Evolutionary conservation across 1,284 basidiomycete species (phyloP), one percentile per base, ranked within the genome.

Genomic region (Cryptococcus sp.): DNA sequence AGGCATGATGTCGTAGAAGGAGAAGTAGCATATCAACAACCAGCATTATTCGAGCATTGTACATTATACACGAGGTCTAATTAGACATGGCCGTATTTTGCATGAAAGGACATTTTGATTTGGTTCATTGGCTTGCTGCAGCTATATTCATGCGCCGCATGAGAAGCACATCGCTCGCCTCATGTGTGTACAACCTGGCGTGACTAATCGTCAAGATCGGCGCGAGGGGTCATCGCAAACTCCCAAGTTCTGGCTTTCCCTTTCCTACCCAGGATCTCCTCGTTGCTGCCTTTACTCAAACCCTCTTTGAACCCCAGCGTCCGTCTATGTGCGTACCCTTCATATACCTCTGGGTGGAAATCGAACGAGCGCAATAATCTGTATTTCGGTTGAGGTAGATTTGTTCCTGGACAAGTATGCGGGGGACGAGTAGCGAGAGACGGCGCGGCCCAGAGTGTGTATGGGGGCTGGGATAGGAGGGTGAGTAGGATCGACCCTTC

Each of bases 271-370:
- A 72, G 19, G 46, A 79, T 77, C 72, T 79, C 78, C 64, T 73
- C 70, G 55, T 79, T 79, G 50, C 55, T 59, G n/a, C 44, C 62
- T 58, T 72, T 75, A 26, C 70, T 73, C 29, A 75, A 52, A 0
- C 77, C 77, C 50, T 79, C 79, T 53, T 80, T 78, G 69, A 75
- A 82, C 1, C 93, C 93, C 65, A 94, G 89, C 1, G 94, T 97
- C 83, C 95, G 88, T 13, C 91, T 81, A 78, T 98, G 94, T 64
- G 87, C 87, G 69, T 97, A 98, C 0, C 90, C 92, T 49, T 83
- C 83, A 86, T 91, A 98, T 0, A 80, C 70, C 15, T 75, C 76
- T 25, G 90, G 83, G 46, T 86, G 80, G 69, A 99, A 99, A 23
- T 80, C 82, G 74, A 95, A 97, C 1, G 91, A 93, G 23, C 92